Conservation (phyloP, 2,329 filamentous ascomycete genomes). For the Amauroascus verrucosus region DNA sequence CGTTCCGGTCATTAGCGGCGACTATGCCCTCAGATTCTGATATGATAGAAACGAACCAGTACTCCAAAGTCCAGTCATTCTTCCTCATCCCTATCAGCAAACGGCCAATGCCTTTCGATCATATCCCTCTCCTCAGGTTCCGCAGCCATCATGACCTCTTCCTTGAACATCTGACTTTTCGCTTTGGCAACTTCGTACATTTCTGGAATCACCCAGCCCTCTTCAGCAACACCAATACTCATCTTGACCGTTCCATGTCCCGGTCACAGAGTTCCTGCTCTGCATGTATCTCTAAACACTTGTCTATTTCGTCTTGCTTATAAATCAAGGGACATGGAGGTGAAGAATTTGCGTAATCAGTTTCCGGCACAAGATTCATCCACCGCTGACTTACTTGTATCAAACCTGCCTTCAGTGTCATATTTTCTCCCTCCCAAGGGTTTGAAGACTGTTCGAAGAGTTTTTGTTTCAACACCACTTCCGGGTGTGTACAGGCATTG, state of each 20-base stretch:
- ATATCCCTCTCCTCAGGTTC: slow-evolving; percentile 7
- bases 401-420: slow-evolving; percentile 11
- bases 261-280: slow-evolving; percentile 6
- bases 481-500: slow-evolving; percentile 4
- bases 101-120: slow-evolving; percentile 11
- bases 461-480: slow-evolving; percentile 7
- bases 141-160: slow-evolving; percentile 4
- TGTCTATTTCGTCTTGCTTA: background rate
- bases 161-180: background rate
- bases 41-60: no score
- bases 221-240: slow-evolving; percentile 8
- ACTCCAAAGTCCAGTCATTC: slow-evolving; percentile 9
- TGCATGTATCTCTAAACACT: background rate
- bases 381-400: slow-evolving; percentile 1
- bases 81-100: slow-evolving; percentile 11
- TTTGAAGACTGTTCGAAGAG: slow-evolving; percentile 8
- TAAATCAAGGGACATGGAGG: slow-evolving; percentile 1
- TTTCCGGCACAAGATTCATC: background rate
- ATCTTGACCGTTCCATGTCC: slow-evolving; percentile 3
- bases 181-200: slow-evolving; percentile 6
- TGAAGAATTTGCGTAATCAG: background rate
- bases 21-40: no score
- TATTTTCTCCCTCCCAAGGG: slow-evolving; percentile 12
- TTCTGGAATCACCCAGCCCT: slow-evolving; percentile 9
- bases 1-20: no score